A percentile compares a stretch with the other conserved stretches of the same genome.
Evolutionary conservation across 2,329 filamentous ascomycete species (phyloP).

Genomic region (Fusarium albidum): DNA sequence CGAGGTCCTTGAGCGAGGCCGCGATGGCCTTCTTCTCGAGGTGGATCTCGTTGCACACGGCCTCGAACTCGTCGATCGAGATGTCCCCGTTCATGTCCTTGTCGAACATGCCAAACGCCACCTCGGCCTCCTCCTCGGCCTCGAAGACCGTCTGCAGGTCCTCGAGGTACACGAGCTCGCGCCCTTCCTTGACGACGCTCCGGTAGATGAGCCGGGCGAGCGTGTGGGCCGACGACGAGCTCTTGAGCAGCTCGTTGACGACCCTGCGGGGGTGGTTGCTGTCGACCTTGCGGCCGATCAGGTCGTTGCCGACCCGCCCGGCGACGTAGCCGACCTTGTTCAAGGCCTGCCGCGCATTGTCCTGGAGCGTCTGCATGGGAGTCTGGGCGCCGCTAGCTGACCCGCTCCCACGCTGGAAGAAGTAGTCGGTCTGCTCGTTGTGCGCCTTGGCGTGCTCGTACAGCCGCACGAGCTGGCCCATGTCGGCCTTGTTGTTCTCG

Average conservation of each 20-base stretch:
- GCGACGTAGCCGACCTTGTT: slow-evolving; percentile 86
- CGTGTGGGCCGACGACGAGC: slow-evolving; percentile 78
- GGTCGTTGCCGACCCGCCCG: slow-evolving; percentile 86
- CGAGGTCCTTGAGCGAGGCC: slow-evolving; percentile 91
- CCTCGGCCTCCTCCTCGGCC: slow-evolving; percentile 84
- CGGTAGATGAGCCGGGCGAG: slow-evolving; percentile 88
- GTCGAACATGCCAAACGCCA: slow-evolving; percentile 91
- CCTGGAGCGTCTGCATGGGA: slow-evolving; percentile 76
- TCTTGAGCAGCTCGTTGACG: slow-evolving; percentile 78
- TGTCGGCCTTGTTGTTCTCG: slow-evolving; percentile 91
- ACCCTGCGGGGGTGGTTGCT: slow-evolving; percentile 86
- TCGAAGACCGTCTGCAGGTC: slow-evolving; percentile 83
- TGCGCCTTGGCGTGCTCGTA: slow-evolving; percentile 81
- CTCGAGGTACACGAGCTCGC: slow-evolving; percentile 78
- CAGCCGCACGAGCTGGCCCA: slow-evolving; percentile 64
- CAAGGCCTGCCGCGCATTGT: slow-evolving; percentile 77
- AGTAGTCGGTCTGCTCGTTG: slow-evolving; percentile 61
- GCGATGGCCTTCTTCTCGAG: slow-evolving; percentile 95
- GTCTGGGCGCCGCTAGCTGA: slow-evolving; percentile 72
- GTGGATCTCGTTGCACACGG: slow-evolving; percentile 92
- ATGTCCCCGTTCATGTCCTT: slow-evolving; percentile 97
- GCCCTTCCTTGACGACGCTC: slow-evolving; percentile 78
- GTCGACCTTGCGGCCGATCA: slow-evolving; percentile 78
- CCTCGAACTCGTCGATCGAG: slow-evolving; percentile 92
- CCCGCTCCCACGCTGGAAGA: slow-evolving; percentile 54